Percentiles rank a stretch among this genome's conserved stretches.
These are phyloP conservation scores for Endothia cerciana DNA, from an alignment of 2,329 filamentous ascomycete genomes.

Conservation along the genomic window DNA sequence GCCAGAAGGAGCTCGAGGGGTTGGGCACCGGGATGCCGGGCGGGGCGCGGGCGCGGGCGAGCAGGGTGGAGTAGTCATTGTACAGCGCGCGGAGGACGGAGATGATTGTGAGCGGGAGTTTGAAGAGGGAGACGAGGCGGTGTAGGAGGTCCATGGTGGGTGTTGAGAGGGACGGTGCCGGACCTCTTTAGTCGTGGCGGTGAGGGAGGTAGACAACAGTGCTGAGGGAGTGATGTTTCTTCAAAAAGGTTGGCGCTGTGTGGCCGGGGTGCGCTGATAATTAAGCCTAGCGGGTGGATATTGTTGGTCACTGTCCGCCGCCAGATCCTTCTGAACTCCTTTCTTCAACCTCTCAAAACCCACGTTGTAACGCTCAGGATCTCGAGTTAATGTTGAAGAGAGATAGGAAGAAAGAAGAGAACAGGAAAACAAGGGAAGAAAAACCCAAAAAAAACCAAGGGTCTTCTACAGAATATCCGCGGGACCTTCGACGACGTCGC, in stretches of 20 bases:
- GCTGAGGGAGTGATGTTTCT: not conserved
- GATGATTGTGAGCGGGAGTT: constrained; percentile 13
- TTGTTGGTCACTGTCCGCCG: no score
- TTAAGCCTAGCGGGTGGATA: no score
- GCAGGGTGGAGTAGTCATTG: constrained; percentile 19
- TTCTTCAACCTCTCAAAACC: no score
- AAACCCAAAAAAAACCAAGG: no score
- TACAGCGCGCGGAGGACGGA: constrained; percentile 24
- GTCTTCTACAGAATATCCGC: not conserved
- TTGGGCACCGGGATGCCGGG: constrained; percentile 47
- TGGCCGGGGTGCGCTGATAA: not conserved
- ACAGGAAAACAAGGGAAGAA: not conserved
- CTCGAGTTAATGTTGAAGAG: not conserved
- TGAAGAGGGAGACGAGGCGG: constrained; percentile 17
- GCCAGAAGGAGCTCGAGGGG: constrained; percentile 52
- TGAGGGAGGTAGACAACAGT: no score
- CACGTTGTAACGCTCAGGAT: not conserved
- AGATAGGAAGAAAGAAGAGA: not conserved
- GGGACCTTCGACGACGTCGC: not conserved
- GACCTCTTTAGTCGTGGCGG: no score
- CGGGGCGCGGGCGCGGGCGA: constrained; percentile 21
- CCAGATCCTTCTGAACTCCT: no score
- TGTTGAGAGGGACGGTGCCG: no score
- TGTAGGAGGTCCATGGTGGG: constrained; percentile 17
- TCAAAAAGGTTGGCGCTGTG: not conserved